Conservation (phyloP, 2,329 filamentous ascomycete species). For the Orbilia oligospora region DNA sequence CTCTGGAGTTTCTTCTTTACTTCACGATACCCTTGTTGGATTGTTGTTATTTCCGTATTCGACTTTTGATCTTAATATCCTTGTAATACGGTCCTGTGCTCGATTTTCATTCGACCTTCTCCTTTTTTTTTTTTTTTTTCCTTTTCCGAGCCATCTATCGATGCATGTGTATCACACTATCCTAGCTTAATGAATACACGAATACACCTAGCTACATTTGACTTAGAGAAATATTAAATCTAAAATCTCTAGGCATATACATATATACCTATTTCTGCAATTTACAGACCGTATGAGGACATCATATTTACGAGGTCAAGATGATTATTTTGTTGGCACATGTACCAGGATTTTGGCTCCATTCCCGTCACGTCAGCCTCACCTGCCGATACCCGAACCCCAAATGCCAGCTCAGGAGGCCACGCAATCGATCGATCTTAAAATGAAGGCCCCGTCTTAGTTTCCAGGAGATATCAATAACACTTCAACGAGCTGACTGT, state of each 20-base stretch:
- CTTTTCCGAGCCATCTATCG: too few species aligned
- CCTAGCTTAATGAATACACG: not conserved
- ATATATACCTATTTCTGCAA: too few species aligned
- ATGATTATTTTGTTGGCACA: too few species aligned
- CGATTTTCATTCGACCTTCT: not conserved
- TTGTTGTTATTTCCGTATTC: not conserved
- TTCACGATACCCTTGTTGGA: constrained; percentile 23
- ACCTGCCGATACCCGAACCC: constrained; percentile 8
- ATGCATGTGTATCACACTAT: not conserved
- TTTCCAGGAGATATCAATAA: not conserved
- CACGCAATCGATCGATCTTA: not conserved
- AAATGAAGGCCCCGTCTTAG: not conserved
- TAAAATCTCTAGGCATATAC: too few species aligned
- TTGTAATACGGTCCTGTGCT: constrained; percentile 9
- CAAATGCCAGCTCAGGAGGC: not conserved
- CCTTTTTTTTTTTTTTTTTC: too few species aligned
- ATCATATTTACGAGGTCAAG: too few species aligned
- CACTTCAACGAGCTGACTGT: too few species aligned
- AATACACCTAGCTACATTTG: too few species aligned
- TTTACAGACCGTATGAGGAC: too few species aligned
- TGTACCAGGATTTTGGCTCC: too few species aligned
- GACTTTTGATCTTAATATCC: too few species aligned
- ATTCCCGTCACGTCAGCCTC: constrained; percentile 35
- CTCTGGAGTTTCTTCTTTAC: not conserved
- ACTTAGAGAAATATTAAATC: too few species aligned